A percentile compares a stretch with the other conserved stretches of the same genome.
phyloP scores from a whole-genome alignment of 1,284 basidiomycete genomes.

The Cerrena zonata region DNA sequence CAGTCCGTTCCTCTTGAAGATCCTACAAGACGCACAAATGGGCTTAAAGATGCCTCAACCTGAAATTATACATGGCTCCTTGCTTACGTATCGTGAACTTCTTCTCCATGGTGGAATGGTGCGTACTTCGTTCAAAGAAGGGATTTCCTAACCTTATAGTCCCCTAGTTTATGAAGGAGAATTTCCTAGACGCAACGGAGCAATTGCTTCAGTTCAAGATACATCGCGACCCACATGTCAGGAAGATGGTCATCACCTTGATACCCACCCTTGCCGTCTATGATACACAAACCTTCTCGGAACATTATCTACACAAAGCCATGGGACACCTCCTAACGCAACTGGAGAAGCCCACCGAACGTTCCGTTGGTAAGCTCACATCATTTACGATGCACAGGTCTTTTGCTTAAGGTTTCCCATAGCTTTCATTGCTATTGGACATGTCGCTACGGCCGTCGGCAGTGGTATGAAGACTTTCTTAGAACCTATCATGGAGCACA shows the following conservation, averaged over 20 bases:
- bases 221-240: slow-evolving; percentile 82
- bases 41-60: slow-evolving; percentile 79
- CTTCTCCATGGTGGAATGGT: slow-evolving; percentile 92
- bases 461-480: slow-evolving; percentile 95
- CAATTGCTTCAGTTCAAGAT: slow-evolving; percentile 84
- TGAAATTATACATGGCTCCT: slow-evolving; percentile 87
- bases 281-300: slow-evolving; percentile 85
- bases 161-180: slow-evolving; percentile 85
- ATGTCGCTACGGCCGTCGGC: slow-evolving; percentile 86
- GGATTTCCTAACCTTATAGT: background rate
- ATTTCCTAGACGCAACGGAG: slow-evolving; percentile 85
- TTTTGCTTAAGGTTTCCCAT: slow-evolving; percentile 4
- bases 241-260: slow-evolving; percentile 89
- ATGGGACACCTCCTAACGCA: slow-evolving; percentile 88
- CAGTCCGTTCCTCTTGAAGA: slow-evolving; percentile 69
- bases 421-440: slow-evolving; percentile 94
- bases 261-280: slow-evolving; percentile 93
- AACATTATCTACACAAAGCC: slow-evolving; percentile 83
- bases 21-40: slow-evolving; percentile 83
- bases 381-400: background rate
- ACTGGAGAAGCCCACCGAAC: slow-evolving; percentile 84
- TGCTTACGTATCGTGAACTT: slow-evolving; percentile 89
- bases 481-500: slow-evolving; percentile 85
- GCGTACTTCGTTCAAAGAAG: background rate
- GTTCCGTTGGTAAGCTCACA: slow-evolving; percentile 68